Percentiles rank a stretch among this genome's conserved stretches.
Conservation (phyloP, 2,329 filamentous ascomycete species). For the Fusarium irregulare region DNA sequence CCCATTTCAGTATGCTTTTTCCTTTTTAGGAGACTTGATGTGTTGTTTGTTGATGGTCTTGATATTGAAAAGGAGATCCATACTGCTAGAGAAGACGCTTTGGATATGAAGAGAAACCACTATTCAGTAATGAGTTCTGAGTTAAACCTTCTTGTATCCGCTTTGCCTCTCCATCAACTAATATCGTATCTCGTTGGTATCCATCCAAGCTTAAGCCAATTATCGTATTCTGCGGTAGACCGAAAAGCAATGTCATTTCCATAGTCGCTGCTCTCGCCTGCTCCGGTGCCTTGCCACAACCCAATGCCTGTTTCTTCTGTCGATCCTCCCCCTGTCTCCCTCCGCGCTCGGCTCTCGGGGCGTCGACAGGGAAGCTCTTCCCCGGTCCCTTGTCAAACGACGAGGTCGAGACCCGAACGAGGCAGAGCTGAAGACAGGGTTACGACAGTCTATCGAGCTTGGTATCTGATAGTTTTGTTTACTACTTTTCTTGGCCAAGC, state of each 20-base stretch:
- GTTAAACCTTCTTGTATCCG: not conserved
- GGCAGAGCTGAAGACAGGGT: slow-evolving; percentile 36
- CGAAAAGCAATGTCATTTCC: slow-evolving; percentile 4
- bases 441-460: slow-evolving; percentile 23
- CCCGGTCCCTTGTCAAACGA: not conserved
- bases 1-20: slow-evolving; percentile 4
- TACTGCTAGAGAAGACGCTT: not conserved
- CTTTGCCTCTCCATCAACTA: not conserved
- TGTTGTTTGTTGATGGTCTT: not conserved
- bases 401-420: slow-evolving; percentile 21
- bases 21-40: not conserved
- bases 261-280: not conserved
- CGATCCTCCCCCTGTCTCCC: not conserved
- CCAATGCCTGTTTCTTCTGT: not conserved
- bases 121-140: not conserved
- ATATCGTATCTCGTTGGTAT: not conserved
- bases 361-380: not conserved
- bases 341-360: not conserved
- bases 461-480: slow-evolving; percentile 19
- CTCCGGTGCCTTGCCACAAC: slow-evolving; percentile 17
- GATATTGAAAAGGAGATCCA: slow-evolving; percentile 4
- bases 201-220: not conserved
- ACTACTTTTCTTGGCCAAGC: slow-evolving; percentile 13
- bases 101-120: not conserved
- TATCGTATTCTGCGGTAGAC: not conserved